phyloP scores from a whole-genome alignment of 192 early-diverging fungal genomes.

The Linnemannia exigua region DNA sequence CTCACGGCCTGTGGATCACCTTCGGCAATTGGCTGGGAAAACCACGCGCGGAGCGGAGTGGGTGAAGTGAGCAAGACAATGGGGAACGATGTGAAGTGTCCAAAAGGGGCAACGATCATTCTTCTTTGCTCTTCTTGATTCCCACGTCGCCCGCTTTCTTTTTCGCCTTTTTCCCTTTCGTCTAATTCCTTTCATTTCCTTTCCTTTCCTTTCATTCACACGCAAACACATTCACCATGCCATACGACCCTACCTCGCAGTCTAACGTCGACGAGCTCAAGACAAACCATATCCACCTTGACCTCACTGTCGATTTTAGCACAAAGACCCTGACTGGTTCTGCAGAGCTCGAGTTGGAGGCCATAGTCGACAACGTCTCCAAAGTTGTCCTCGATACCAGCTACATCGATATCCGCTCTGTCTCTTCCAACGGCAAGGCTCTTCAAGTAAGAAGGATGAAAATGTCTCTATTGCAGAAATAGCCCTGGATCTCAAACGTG shows the following conservation, averaged over 20 bases:
- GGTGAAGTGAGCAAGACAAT: background rate
- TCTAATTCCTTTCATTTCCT: background rate
- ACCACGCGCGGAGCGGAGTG: background rate
- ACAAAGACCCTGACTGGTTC: conserved; percentile 74
- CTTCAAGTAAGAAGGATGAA: conserved; percentile 46
- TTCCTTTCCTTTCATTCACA: background rate
- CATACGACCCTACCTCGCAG: conserved; percentile 85
- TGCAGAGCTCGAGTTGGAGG: conserved; percentile 71
- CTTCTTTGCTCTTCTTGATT: background rate
- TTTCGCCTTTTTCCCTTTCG: background rate
- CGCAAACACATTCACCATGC: conserved; percentile 21
- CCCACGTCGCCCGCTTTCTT: background rate
- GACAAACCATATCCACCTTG: conserved; percentile 81
- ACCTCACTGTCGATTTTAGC: conserved; percentile 83
- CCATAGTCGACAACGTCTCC: conserved; percentile 65
- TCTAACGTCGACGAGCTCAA: conserved; percentile 81
- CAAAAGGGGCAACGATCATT: background rate
- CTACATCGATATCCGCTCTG: conserved; percentile 65
- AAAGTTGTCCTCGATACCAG: conserved; percentile 80
- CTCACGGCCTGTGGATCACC: background rate
- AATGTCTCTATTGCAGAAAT: too few species aligned
- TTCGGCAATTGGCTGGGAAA: background rate
- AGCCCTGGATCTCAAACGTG: background rate
- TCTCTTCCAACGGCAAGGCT: conserved; percentile 14
- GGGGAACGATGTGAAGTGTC: background rate